Evolutionary conservation across 2,329 filamentous ascomycete genomes (phyloP).

Genomic region (Xylaria sp.): DNA sequence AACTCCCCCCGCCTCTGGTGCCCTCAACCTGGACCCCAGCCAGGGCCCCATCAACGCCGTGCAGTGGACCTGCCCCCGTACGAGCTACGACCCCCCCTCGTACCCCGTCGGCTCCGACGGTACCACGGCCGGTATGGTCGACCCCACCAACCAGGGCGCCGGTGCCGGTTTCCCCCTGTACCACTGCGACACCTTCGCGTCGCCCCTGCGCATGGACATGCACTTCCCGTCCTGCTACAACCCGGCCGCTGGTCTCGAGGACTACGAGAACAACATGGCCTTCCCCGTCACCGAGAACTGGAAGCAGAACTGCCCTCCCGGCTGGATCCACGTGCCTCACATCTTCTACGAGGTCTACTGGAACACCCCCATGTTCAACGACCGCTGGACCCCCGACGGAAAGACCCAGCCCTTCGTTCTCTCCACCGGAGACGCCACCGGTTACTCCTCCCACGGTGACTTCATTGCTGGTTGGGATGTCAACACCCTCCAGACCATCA

Average conservation of each 20-base stretch:
- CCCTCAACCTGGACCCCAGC: conserved; percentile 45
- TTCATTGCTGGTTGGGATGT: conserved; percentile 71
- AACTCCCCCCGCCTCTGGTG: conserved; percentile 49
- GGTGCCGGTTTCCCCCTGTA: conserved; percentile 64
- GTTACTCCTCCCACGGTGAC: conserved; percentile 65
- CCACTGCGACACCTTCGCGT: conserved; percentile 59
- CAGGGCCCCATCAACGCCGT: conserved; percentile 48
- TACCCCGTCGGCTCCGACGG: conserved; percentile 54
- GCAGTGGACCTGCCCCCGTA: conserved; percentile 57
- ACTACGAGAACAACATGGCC: conserved; percentile 61
- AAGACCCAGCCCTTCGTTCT: conserved; percentile 62
- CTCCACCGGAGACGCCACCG: conserved; percentile 63
- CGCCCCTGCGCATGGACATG: conserved; percentile 59
- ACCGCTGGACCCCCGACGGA: conserved; percentile 49
- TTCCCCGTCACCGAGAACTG: conserved; percentile 51
- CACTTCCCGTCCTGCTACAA: conserved; percentile 74
- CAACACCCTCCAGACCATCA: conserved; percentile 57
- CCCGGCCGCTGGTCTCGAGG: conserved; percentile 52
- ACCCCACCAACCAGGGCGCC: conserved; percentile 48
- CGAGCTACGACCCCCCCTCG: conserved; percentile 42
- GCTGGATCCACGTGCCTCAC: conserved; percentile 51
- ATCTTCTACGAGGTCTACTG: conserved; percentile 58
- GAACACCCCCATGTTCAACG: conserved; percentile 49
- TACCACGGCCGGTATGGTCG: conserved; percentile 48
- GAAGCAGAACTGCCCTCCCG: conserved; percentile 49